A percentile compares a stretch with the other conserved stretches of the same genome.
These are phyloP conservation scores for Agarophyton chilense DNA, from an alignment of 23 red algal genomes.

Conservation along the genomic window DNA sequence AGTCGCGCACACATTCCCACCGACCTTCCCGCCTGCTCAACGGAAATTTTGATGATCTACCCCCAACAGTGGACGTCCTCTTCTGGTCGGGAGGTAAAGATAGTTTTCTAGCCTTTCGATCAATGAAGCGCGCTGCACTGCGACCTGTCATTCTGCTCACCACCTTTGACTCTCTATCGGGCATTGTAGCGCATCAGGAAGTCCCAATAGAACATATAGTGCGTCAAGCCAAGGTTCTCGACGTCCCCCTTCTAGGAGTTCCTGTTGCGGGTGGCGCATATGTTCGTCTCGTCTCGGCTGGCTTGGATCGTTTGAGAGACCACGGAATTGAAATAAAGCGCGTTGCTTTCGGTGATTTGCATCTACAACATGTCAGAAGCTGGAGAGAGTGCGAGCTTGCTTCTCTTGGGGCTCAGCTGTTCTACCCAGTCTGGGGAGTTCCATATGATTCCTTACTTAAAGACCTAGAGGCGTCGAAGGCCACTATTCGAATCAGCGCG, in stretches of 20 bases:
- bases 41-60: slow-evolving; percentile 46
- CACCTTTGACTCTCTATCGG: slow-evolving; percentile 52
- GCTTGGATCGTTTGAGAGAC: slow-evolving; percentile 21
- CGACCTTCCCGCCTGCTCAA: slow-evolving; percentile 3
- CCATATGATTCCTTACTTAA: slow-evolving; percentile 34
- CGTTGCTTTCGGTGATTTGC: slow-evolving; percentile 79
- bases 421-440: slow-evolving; percentile 54
- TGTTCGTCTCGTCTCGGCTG: slow-evolving; percentile 1
- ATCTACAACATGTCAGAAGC: slow-evolving; percentile 45
- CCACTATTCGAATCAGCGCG: slow-evolving; percentile 33
- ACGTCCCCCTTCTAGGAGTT: slow-evolving; percentile 59
- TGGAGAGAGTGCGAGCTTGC: slow-evolving; percentile 61
- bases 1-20: neutral
- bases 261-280: slow-evolving; percentile 52
- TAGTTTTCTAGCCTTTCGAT: slow-evolving; percentile 59
- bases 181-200: slow-evolving; percentile 71
- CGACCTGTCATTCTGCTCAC: slow-evolving; percentile 69
- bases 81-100: slow-evolving; percentile 83
- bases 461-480: slow-evolving; percentile 26
- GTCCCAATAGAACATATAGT: slow-evolving; percentile 49
- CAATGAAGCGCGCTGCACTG: slow-evolving; percentile 13
- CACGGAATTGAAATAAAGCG: slow-evolving; percentile 41
- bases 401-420: slow-evolving; percentile 16
- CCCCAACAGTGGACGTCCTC: slow-evolving; percentile 44
- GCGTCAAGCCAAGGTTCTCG: slow-evolving; percentile 43